Evolutionary conservation across 1,284 basidiomycete genomes (phyloP).

Genomic region (Phellopilus nigrolimitatus): DNA sequence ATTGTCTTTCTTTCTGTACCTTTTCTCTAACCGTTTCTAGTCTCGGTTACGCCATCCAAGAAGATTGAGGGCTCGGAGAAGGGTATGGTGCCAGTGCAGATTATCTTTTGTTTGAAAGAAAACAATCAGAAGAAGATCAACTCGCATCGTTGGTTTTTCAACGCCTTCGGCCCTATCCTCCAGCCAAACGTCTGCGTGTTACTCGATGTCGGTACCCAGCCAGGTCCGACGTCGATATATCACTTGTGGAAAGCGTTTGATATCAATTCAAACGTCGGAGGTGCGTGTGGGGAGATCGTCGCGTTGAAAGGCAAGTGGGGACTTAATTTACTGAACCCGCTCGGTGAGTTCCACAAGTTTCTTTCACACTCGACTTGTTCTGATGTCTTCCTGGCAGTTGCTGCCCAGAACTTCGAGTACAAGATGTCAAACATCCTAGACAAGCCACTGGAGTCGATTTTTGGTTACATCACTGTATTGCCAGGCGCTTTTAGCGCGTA

Average conservation of each 20-base stretch:
- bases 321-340: constrained; percentile 74
- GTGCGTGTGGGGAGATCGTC: constrained; percentile 96
- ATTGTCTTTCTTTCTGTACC: neutral
- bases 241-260: constrained; percentile 98
- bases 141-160: constrained; percentile 93
- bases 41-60: constrained; percentile 76
- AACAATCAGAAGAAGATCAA: constrained; percentile 93
- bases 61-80: constrained; percentile 81
- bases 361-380: neutral
- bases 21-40: constrained; percentile 35
- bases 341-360: constrained; percentile 44
- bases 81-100: constrained; percentile 82
- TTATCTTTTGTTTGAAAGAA: constrained; percentile 94
- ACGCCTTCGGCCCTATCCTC: constrained; percentile 74
- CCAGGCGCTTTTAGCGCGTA: constrained; percentile 95
- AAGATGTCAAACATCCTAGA: constrained; percentile 95
- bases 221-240: constrained; percentile 86
- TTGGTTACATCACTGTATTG: constrained; percentile 90
- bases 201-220: constrained; percentile 93
- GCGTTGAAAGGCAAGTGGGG: constrained; percentile 85
- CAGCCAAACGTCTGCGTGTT: constrained; percentile 90
- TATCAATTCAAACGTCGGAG: constrained; percentile 92
- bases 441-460: constrained; percentile 82
- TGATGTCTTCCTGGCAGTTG: constrained; percentile 39
- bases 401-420: constrained; percentile 95